Conservation (phyloP, 1,284 basidiomycete species). For the Cystobasidium slooffiae region DNA sequence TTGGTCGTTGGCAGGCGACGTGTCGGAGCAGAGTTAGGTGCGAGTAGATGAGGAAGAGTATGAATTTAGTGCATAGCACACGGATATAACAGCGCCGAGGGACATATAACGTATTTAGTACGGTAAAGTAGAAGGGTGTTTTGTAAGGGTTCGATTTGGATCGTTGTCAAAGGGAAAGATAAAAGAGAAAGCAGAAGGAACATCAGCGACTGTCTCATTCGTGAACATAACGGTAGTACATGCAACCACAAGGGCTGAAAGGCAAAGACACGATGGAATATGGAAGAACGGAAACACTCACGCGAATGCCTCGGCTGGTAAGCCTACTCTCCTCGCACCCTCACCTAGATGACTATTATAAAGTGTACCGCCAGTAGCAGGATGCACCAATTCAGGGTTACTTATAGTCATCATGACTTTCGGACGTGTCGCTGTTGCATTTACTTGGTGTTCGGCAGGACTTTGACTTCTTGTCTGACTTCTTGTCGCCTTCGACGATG, state of each 20-base stretch:
- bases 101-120: too few relatives aligned
- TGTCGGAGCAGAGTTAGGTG: background rate
- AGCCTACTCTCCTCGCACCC: slow-evolving; percentile 29
- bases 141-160: too few relatives aligned
- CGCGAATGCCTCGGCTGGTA: slow-evolving; percentile 10
- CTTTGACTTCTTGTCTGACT: background rate
- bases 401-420: background rate
- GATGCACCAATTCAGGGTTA: slow-evolving; percentile 40
- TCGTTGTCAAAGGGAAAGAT: too few relatives aligned
- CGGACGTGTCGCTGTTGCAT: background rate
- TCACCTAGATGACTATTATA: slow-evolving; percentile 8
- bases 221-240: too few relatives aligned
- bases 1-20: background rate
- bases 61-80: background rate
- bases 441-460: background rate
- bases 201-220: too few relatives aligned
- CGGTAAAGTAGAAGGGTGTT: too few relatives aligned
- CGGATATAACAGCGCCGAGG: too few relatives aligned
- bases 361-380: background rate
- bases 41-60: background rate
- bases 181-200: too few relatives aligned
- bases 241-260: background rate
- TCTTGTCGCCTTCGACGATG: background rate
- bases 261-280: background rate
- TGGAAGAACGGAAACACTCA: background rate